Percentiles rank a stretch among this genome's conserved stretches.
Conservation (phyloP, 2,329 filamentous ascomycete species). For the Chaetomiaceae sp. region DNA sequence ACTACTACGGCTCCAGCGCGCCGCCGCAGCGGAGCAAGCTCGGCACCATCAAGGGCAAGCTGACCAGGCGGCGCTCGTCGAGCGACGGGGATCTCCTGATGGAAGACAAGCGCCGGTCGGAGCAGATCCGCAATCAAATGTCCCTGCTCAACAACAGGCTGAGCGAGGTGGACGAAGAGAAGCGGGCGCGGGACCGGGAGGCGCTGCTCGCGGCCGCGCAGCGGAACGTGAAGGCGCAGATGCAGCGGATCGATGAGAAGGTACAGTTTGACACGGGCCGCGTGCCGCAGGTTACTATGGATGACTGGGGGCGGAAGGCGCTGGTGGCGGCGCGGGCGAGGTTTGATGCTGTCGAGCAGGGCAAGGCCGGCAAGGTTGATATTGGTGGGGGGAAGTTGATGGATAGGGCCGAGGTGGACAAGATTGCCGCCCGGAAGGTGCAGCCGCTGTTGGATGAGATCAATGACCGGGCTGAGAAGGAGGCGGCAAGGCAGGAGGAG, state of each 20-base stretch:
- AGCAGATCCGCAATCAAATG: conserved; percentile 74
- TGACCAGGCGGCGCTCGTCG: conserved; percentile 56
- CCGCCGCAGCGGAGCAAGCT: conserved; percentile 39
- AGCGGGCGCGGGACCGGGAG: conserved; percentile 70
- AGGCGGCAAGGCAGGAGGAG: conserved; percentile 63
- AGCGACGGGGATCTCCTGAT: conserved; percentile 60
- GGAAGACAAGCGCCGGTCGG: conserved; percentile 64
- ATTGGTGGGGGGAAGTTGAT: conserved; percentile 80
- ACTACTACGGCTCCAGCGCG: conserved; percentile 65
- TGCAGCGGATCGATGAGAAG: conserved; percentile 77
- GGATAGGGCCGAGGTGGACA: conserved; percentile 71
- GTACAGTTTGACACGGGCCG: conserved; percentile 74
- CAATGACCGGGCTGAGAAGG: conserved; percentile 68
- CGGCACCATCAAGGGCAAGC: conserved; percentile 47
- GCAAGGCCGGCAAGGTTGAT: conserved; percentile 54
- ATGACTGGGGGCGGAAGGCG: conserved; percentile 76
- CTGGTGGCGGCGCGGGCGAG: conserved; percentile 63
- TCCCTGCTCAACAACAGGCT: conserved; percentile 66
- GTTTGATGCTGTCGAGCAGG: conserved; percentile 54
- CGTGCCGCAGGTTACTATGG: conserved; percentile 61
- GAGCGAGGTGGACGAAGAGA: conserved; percentile 65
- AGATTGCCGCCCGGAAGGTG: conserved; percentile 70
- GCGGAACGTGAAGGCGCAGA: conserved; percentile 74
- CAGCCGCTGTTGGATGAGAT: conserved; percentile 85
- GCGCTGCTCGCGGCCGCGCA: conserved; percentile 73